Conservation (phyloP, 305 asterid genomes). For the Fraxinus latifolia region DNA sequence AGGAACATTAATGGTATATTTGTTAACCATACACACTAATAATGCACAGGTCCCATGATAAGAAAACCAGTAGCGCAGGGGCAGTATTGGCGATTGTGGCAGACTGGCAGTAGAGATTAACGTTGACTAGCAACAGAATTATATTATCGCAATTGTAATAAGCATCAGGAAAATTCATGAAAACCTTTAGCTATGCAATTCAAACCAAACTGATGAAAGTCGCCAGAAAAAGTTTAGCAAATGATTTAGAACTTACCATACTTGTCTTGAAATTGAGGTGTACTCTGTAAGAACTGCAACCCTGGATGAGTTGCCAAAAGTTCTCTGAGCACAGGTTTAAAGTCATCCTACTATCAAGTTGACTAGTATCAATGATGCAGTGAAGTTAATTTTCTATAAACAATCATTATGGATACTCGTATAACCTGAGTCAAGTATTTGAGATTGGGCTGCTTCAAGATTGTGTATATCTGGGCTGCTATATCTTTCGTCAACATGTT, state of each 20-base stretch:
- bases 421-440: slow-evolving; percentile 67
- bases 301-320: slow-evolving; percentile 94
- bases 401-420: not conserved
- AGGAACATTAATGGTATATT: not conserved
- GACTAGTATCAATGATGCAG: slow-evolving; percentile 2
- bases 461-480: slow-evolving; percentile 63
- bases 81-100: not conserved
- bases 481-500: slow-evolving; percentile 82
- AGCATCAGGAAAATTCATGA: not conserved
- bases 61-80: not conserved
- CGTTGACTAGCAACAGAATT: not conserved
- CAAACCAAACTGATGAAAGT: not conserved
- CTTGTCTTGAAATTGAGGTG: slow-evolving; percentile 91
- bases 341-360: slow-evolving; percentile 62
- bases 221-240: not conserved
- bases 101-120: slow-evolving; percentile 6
- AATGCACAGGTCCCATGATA: not conserved
- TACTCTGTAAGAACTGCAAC: slow-evolving; percentile 80
- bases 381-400: not conserved
- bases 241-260: slow-evolving; percentile 54
- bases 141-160: not conserved
- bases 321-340: slow-evolving; percentile 82
- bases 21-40: not conserved
- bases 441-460: slow-evolving; percentile 79
- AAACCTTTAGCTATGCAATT: not conserved